These are phyloP conservation scores for Centrapalus pauciflorus DNA, from an alignment of 129 eudicot species.

Conservation along the genomic window DNA sequence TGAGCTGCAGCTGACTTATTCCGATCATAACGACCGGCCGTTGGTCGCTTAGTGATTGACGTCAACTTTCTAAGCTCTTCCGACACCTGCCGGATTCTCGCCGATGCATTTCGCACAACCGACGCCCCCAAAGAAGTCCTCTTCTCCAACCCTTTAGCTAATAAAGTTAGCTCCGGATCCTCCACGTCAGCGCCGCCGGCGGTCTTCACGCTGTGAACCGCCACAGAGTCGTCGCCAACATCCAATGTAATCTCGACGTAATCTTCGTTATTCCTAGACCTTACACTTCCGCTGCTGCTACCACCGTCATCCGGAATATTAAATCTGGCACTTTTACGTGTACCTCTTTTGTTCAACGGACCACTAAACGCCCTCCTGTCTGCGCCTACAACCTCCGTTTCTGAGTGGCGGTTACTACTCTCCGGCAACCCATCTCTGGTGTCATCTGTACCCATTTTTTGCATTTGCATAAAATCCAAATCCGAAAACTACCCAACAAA, in stretches of 20 bases:
- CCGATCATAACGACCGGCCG: conserved; percentile 28
- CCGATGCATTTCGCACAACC: conserved; percentile 61
- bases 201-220: conserved; percentile 79
- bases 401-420: conserved; percentile 24
- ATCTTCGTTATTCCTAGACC: conserved; percentile 27
- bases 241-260: conserved; percentile 77
- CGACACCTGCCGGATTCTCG: conserved; percentile 53
- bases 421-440: conserved; percentile 4
- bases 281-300: conserved; percentile 11
- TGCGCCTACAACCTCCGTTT: conserved; percentile 28
- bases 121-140: conserved; percentile 39
- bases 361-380: conserved; percentile 43
- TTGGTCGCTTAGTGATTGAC: conserved; percentile 22
- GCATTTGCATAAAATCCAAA: conserved; percentile 12
- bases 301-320: conserved; percentile 39
- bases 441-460: conserved; percentile 23
- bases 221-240: conserved; percentile 66
- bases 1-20: conserved; percentile 44
- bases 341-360: conserved; percentile 39
- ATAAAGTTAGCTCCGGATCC: conserved; percentile 51
- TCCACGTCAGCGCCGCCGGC: conserved; percentile 59
- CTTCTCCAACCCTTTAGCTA: conserved; percentile 57
- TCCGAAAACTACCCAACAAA: background rate
- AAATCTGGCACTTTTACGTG: conserved; percentile 54
- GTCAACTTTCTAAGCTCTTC: conserved; percentile 65